Evolutionary conservation across 176 grass and related monocot species (phyloP), one percentile per base, ranked within the genome.

Genomic region (Sorghum bicolor): DNA sequence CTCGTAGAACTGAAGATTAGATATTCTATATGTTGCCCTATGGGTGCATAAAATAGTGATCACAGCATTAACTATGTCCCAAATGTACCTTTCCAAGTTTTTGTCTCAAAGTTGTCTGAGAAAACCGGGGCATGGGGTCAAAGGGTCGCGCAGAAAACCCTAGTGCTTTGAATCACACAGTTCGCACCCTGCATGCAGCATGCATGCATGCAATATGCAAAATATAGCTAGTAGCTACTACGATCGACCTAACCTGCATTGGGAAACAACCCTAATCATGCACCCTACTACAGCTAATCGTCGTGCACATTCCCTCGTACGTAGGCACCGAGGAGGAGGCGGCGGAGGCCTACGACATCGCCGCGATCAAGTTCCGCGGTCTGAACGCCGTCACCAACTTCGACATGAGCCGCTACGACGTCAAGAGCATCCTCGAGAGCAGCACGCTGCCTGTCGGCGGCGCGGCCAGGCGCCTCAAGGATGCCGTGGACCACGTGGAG

Each of bases 321-420:
- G 75, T 78, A 94, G 92, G 89, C 83, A 94, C 92, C 9, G 88
- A 94, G 86, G 92, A 94, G 76, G 89, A 94, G 80, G 92, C 92
- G 4, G 92, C 92, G 69, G 92, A 94, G 89, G 92, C 92, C n/a
- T 94, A 94, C 76, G 92, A 94, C 72, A 91, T 91, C 20, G 92
- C 89, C 4, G 92, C 92, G 17, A 94, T 94, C 83, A 94, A 94
- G 83, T 94, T 94, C 84, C 75, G 92, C 0, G 92, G 92, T 5
- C 78, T 88, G 26, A 94, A 87, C 40, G 92, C 92, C 75, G 92
- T 91, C 48, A 94, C 92, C 58, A 94, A 94, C 86, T 94, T 94
- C 60, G 89, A 94, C 83, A 91, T 94, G 86, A 91, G 73, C 77
- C 89, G 88, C 71, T 94, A 94, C 86, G 89, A 94, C 76, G 89